A percentile compares a stretch with the other conserved stretches of the same genome.
These are phyloP conservation scores for Fusarium heterosporum DNA, from an alignment of 2,329 filamentous ascomycete species.

Conservation along the genomic window DNA sequence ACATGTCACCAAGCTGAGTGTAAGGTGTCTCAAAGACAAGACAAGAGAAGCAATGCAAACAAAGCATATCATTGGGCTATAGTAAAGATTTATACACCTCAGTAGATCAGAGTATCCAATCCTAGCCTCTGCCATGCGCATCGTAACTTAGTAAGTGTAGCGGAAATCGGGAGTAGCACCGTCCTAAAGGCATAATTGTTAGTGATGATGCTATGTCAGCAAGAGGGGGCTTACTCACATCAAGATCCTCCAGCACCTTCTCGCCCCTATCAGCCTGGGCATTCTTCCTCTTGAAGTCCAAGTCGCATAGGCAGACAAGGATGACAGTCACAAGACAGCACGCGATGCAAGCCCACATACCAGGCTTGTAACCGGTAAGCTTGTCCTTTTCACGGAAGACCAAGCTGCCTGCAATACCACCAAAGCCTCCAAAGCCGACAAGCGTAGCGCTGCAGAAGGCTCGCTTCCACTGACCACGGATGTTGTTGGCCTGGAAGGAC, in stretches of 20 bases:
- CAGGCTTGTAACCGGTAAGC: conserved; percentile 64
- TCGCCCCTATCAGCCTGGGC: conserved; percentile 64
- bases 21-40: conserved; percentile 2
- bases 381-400: conserved; percentile 74
- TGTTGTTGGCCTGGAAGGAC: conserved; percentile 88
- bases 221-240: conserved; percentile 55
- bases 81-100: conserved; percentile 20
- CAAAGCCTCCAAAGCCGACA: conserved; percentile 80
- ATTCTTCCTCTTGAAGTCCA: conserved; percentile 60
- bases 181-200: conserved; percentile 39
- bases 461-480: conserved; percentile 89
- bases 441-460: conserved; percentile 81
- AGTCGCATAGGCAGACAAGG: conserved; percentile 56
- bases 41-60: conserved; percentile 8
- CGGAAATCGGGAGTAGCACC: conserved; percentile 49
- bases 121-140: background rate
- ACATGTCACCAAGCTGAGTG: conserved; percentile 31
- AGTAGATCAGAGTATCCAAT: background rate
- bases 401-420: conserved; percentile 79
- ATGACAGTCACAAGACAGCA: conserved; percentile 60
- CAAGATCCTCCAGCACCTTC: conserved; percentile 62
- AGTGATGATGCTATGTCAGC: conserved; percentile 21
- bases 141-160: conserved; percentile 50
- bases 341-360: conserved; percentile 67
- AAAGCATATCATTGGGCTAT: conserved; percentile 18